A percentile compares a stretch with the other conserved stretches of the same genome.
These are phyloP conservation scores for Starmerella geochares DNA, from an alignment of 805 yeast genomes.

Conservation along the genomic window DNA sequence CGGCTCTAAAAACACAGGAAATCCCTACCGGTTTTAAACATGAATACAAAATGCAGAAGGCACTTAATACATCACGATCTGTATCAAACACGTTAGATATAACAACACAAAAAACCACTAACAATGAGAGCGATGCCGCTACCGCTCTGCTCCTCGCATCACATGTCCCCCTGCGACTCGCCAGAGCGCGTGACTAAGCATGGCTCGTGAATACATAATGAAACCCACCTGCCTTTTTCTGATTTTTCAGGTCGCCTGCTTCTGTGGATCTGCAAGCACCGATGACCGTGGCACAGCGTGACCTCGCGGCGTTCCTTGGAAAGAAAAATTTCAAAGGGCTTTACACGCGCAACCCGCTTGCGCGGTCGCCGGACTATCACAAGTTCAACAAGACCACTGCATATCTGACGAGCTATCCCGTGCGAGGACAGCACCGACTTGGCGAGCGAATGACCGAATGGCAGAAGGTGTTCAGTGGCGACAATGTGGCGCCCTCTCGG, in stretches of 20 bases:
- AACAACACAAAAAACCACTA: no score
- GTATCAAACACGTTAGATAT: no score
- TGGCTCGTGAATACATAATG: neutral
- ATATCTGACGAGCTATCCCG: constrained; percentile 27
- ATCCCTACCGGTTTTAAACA: constrained; percentile 22
- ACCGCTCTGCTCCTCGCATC: no score
- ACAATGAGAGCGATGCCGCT: no score
- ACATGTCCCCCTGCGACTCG: no score
- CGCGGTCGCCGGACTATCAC: constrained; percentile 38
- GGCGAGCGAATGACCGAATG: constrained; percentile 25
- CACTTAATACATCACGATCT: neutral
- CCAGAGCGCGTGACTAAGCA: no score
- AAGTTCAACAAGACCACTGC: constrained; percentile 52
- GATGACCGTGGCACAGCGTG: constrained; percentile 26
- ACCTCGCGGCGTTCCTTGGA: constrained; percentile 64
- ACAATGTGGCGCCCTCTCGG: constrained; percentile 20
- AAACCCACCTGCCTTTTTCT: neutral
- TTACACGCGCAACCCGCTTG: constrained; percentile 65
- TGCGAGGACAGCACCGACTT: constrained; percentile 27
- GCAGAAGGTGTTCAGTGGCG: constrained; percentile 26
- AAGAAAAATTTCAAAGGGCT: constrained; percentile 77
- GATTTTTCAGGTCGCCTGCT: constrained; percentile 7
- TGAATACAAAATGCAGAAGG: neutral
- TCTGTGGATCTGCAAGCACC: neutral
- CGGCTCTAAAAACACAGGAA: constrained; percentile 16